Evolutionary conservation across 1,139 yeast genomes (phyloP), one percentile per base, ranked within the genome.

Genomic region (Scheffersomyces segobiensis): DNA sequence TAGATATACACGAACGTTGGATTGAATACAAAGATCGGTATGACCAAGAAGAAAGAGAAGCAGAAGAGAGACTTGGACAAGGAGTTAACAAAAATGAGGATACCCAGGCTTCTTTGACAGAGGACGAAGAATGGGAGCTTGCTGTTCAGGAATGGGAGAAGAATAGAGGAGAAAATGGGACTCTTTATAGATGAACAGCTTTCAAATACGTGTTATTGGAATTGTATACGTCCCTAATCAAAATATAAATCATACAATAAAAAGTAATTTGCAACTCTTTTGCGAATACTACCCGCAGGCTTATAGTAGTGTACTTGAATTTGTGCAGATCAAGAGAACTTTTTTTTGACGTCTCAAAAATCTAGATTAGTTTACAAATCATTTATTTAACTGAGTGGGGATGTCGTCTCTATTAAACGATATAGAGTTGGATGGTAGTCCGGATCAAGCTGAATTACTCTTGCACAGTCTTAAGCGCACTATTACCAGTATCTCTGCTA

Each of bases 1-100:
- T 88, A 6, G 97, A 93, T 69, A 85, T 93, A 6, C 99, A 96
- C 65, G 99, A 96, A 65, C 80, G 99, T 61, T 96, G 99, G 99
- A 85, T 96, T 14, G 98, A 92, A 58, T 82, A 87, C 63, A 95
- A 93, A 69, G 89, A 85, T 49, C 78, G 77, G 55, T 93, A 90
- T 71, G 98, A 95, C 63, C 80, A 82, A 55, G 61, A 74, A 54
- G 93, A 87, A 65, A 80, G 75, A 52, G 81, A 81, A 56, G 84
- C 84, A 57, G 79, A 80, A 51, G 65, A 71, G 52, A 77, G 75
- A 50, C 55, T 74, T 53, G 63, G 22, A 56, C 71, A 55, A 68
- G 71, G 53, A 75, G 76, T 54, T 72, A 62, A 59, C 46, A 76
- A 74, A 46, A 73, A 75, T 56, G 70, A 71, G 54, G 52, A 32